Percentiles rank a stretch among this genome's conserved stretches.
Evolutionary conservation across 2,329 filamentous ascomycete genomes (phyloP).

Genomic region (Aspergillus sp.): DNA sequence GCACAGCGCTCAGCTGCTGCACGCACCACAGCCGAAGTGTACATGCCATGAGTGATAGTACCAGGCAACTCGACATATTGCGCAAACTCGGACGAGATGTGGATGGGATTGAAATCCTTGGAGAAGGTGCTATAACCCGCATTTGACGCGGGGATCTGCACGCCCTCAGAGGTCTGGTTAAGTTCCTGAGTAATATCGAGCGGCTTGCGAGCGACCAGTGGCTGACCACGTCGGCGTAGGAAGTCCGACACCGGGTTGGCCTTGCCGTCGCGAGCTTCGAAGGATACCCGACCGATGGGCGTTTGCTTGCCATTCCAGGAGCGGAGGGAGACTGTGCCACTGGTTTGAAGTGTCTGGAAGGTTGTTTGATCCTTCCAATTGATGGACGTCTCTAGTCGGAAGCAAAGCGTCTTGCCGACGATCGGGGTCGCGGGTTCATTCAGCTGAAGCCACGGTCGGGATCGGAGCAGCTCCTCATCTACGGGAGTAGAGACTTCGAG

Average conservation of each 20-base stretch:
- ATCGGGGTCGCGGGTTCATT: neutral
- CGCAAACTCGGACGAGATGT: slow-evolving; percentile 95
- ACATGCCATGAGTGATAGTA: slow-evolving; percentile 98
- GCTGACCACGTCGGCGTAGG: slow-evolving; percentile 6
- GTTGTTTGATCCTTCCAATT: neutral
- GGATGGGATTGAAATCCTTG: slow-evolving; percentile 95
- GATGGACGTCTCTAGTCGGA: neutral
- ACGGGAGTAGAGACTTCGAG: neutral
- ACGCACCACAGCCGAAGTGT: slow-evolving; percentile 93
- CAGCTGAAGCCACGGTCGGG: slow-evolving; percentile 8
- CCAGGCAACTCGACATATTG: slow-evolving; percentile 89
- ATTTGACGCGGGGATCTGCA: slow-evolving; percentile 51
- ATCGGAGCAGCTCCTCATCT: neutral
- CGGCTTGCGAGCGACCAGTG: neutral
- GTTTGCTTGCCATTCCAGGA: slow-evolving; percentile 2
- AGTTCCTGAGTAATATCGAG: neutral
- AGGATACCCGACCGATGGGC: neutral
- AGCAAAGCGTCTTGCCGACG: slow-evolving; percentile 3
- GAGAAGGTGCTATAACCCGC: slow-evolving; percentile 96
- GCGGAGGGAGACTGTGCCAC: neutral
- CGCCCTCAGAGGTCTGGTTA: neutral
- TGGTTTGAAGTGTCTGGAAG: neutral
- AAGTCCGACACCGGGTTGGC: slow-evolving; percentile 13
- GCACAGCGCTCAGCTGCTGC: slow-evolving; percentile 5
- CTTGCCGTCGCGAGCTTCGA: neutral